These are phyloP conservation scores for Avena insularis DNA, from an alignment of 176 grass and related monocot genomes.

Conservation along the genomic window DNA sequence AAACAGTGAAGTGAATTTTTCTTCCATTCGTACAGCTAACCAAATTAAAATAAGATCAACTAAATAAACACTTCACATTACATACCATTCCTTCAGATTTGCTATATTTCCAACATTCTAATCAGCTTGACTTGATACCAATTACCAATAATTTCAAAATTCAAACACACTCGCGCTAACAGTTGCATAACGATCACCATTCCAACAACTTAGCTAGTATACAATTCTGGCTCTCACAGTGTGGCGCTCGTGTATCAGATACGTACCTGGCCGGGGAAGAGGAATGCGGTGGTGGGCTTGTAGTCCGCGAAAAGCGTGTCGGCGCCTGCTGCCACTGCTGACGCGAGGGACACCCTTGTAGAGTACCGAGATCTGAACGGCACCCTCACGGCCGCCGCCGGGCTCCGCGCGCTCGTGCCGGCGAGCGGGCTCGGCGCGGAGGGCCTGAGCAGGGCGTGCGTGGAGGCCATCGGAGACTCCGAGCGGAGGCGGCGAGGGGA, in stretches of 20 bases:
- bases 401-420: conserved; percentile 9
- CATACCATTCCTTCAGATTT: not conserved
- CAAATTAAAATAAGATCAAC: not conserved
- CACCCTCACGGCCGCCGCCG: conserved; percentile 43
- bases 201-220: not conserved
- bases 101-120: not conserved
- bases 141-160: not conserved
- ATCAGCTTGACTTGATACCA: no score
- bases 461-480: conserved; percentile 61
- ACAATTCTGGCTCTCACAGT: not conserved
- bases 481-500: conserved; percentile 2
- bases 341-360: conserved; percentile 60
- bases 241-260: not conserved
- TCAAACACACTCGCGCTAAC: not conserved
- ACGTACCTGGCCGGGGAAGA: conserved; percentile 93
- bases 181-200: not conserved
- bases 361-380: conserved; percentile 67
- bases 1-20: conserved; percentile 17
- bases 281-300: conserved; percentile 79
- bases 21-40: not conserved
- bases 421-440: conserved; percentile 60
- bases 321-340: conserved; percentile 45
- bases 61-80: not conserved
- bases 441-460: conserved; percentile 64
- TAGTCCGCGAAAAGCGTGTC: conserved; percentile 86